Evolutionary conservation across 768 basidiomycete species (phyloP), one percentile per base, ranked within the genome.

Genomic region (Pleurotus sapidus): DNA sequence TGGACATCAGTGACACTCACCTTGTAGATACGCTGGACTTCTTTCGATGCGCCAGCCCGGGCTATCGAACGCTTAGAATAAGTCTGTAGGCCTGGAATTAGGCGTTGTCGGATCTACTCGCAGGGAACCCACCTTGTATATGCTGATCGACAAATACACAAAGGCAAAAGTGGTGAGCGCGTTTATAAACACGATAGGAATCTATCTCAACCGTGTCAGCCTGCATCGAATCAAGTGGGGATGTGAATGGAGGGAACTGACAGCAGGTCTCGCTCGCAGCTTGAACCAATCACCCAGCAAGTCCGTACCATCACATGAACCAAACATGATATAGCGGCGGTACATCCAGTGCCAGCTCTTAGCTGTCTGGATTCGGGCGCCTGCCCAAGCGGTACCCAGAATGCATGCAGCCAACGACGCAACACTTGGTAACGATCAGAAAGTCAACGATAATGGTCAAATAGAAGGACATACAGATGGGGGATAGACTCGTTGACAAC

Each of bases 351-450:
- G 65, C 30, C 77, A 65, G 18, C 57, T 61, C 15, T 61, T 58
- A 6, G 75, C 74, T 7, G 68, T 71, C 8, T 57, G 45, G 20
- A 84, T 61, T 14, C 79, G 72, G 58, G 72, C 83, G 11, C 68
- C 71, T 4, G 79, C 69, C 83, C 83, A 84, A 5, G 61, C 74
- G 4, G 78, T 76, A 5, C 73, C 75, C 8, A 84, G 65, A 17
- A 74, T 61, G 58, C 82, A 81, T 3, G 77, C 80, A 18, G 70
- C 70, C 8, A 84, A 58, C 2, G 75, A 73, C 27, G 81, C 78
- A 2, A 72, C 75, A 42, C 84, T 69, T 60, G 82, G 23, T 20
- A 18, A 20, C 12, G 27, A 42, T 24, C 17, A 54, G 30, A 23
- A 40, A n/a, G 9, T 37, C 34, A 18, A 40, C 51, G 23, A 8